These are phyloP conservation scores for Cladophialophora immunda DNA, from an alignment of 2,329 filamentous ascomycete species.

Conservation along the genomic window DNA sequence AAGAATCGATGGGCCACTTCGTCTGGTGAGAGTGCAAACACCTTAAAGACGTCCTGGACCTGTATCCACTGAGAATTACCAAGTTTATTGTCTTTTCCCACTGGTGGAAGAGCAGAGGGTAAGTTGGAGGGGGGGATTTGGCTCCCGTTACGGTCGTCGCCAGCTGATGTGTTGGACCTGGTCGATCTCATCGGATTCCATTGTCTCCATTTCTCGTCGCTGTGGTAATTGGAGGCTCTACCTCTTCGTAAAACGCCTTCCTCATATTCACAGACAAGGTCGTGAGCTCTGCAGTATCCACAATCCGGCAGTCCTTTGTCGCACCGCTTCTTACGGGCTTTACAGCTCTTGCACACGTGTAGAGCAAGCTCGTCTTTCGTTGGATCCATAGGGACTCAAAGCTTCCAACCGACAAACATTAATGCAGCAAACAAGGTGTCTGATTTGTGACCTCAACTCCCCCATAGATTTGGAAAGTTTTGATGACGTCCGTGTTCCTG, in stretches of 20 bases:
- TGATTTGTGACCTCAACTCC: no score
- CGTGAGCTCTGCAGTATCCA: slow-evolving; percentile 7
- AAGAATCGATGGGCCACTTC: slow-evolving; percentile 11
- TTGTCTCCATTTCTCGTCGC: slow-evolving; percentile 1
- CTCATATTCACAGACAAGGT: slow-evolving; percentile 1
- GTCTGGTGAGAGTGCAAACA: not conserved
- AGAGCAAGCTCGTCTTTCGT: not conserved
- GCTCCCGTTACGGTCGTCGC: not conserved
- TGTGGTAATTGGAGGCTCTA: not conserved
- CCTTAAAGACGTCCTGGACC: not conserved
- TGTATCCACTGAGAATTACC: not conserved
- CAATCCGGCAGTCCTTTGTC: slow-evolving; percentile 4
- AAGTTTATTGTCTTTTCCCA: not conserved
- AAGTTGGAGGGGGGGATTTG: not conserved
- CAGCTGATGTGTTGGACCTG: not conserved
- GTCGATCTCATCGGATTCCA: not conserved
- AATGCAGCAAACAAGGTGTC: no score
- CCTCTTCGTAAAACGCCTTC: not conserved
- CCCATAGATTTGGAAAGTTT: no score
- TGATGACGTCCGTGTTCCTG: no score
- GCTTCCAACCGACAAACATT: no score
- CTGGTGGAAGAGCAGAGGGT: not conserved
- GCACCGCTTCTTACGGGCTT: slow-evolving; percentile 5
- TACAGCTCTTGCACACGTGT: not conserved
- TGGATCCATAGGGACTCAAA: not conserved